These are phyloP conservation scores for Penicillium sp. DNA, from an alignment of 2,329 filamentous ascomycete genomes.

Conservation along the genomic window DNA sequence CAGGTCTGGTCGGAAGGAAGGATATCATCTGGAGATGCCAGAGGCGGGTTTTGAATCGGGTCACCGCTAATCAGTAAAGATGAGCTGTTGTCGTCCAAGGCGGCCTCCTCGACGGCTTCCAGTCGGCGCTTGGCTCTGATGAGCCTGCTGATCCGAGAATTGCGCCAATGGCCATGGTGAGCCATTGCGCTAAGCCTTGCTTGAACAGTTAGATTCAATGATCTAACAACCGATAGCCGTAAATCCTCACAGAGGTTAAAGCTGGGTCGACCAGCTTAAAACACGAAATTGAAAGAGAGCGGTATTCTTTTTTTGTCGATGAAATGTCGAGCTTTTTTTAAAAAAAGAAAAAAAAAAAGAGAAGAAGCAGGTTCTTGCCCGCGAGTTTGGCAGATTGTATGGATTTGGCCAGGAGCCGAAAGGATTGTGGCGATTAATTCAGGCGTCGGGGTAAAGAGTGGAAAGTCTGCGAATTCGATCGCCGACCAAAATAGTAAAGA, in stretches of 20 bases:
- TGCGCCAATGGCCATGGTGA: slow-evolving; percentile 25
- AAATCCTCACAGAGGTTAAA: slow-evolving; percentile 23
- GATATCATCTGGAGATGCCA: slow-evolving; percentile 5
- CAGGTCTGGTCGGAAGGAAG: slow-evolving; percentile 11
- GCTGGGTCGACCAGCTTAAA: slow-evolving; percentile 22
- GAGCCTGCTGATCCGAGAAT: slow-evolving; percentile 22
- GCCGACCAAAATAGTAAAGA: slow-evolving; percentile 14
- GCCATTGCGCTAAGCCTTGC: slow-evolving; percentile 20
- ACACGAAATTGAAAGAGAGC: slow-evolving; percentile 9
- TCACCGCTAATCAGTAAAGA: slow-evolving; percentile 1
- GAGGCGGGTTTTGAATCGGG: background rate
- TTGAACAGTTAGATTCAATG: background rate
- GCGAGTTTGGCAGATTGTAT: slow-evolving; percentile 9
- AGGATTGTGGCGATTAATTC: slow-evolving; percentile 4
- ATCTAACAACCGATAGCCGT: background rate
- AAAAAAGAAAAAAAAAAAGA: slow-evolving; percentile 2
- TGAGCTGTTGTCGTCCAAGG: slow-evolving; percentile 1
- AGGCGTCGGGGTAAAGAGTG: slow-evolving; percentile 6
- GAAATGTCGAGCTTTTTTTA: too few relatives aligned
- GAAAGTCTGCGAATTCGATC: slow-evolving; percentile 3
- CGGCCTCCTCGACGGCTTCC: slow-evolving; percentile 7
- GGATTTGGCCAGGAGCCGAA: slow-evolving; percentile 3
- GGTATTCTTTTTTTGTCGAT: background rate
- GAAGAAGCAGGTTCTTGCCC: slow-evolving; percentile 20
- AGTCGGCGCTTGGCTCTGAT: slow-evolving; percentile 19